Evolutionary conservation across 2,329 filamentous ascomycete species (phyloP), one percentile per base, ranked within the genome.

Genomic region (Fusarium vanettenii): DNA sequence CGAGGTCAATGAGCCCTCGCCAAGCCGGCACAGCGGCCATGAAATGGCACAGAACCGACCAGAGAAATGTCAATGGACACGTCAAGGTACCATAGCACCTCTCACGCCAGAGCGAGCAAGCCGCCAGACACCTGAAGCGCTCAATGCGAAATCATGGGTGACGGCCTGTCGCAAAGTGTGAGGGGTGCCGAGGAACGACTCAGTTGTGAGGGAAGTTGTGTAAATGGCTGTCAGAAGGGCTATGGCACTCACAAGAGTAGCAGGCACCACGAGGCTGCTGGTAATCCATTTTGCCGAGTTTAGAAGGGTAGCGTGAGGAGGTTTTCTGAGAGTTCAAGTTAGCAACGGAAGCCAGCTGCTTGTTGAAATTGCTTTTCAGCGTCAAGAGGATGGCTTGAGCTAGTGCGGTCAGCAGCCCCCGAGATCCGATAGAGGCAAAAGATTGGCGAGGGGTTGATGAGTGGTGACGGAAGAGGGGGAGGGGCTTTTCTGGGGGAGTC

Each of bases 231-330:
- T 57, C 56, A 55, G 50, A 63, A 56, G 22, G 33, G 56, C 25
- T 31, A 43, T 52, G 22, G n/a, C 29, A 85, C 86, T 86, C 79
- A 87, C 86, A 87, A 77, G 85, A 86, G 81, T 88, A 89, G 84
- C 87, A 89, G 74, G 86, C 84, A 79, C 87, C 86, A 73, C 83
- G 84, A 66, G 80, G 75, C 72, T 78, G 70, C 74, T 78, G 70
- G 64, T 69, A 76, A 76, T 88, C 86, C 87, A 88, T 88, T 79
- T 77, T 82, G 75, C 70, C 59, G 33, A 37, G 62, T 68, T 75
- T 56, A 45, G 64, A 41, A 29, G 55, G 67, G 61, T 31, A 27
- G 60, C 72, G 25, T 63, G 65, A 60, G 61, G 35, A 33, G 69
- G 33, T 25, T 50, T 66, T 79, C 73, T 68, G 66, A 66, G 55